Percentiles rank a stretch among this genome's conserved stretches.
phyloP scores from a whole-genome alignment of 768 basidiomycete genomes.

The Tephrocybe sp. region DNA sequence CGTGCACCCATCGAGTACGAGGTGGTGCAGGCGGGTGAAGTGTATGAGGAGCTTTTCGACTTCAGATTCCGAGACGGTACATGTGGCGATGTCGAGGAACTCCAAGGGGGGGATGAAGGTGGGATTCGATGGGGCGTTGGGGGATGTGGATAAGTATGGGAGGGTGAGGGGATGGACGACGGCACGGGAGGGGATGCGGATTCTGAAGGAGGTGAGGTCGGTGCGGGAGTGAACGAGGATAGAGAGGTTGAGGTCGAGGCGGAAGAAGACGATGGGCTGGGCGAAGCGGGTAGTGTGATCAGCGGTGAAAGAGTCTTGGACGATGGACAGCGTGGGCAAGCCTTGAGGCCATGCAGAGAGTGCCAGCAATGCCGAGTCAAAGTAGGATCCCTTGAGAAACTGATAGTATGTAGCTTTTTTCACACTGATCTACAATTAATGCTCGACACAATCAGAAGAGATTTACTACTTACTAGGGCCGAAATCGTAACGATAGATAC shows the following conservation, averaged over 20 bases:
- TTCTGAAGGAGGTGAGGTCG: slow-evolving; percentile 52
- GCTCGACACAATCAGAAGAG: not conserved
- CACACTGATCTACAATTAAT: slow-evolving; percentile 38
- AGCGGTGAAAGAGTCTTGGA: slow-evolving; percentile 60
- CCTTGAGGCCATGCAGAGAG: slow-evolving; percentile 60
- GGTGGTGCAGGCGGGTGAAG: slow-evolving; percentile 51
- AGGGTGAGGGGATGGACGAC: slow-evolving; percentile 39
- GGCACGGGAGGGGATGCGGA: slow-evolving; percentile 72
- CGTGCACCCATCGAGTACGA: slow-evolving; percentile 70
- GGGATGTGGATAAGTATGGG: not conserved
- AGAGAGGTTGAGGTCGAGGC: slow-evolving; percentile 49
- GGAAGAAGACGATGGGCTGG: slow-evolving; percentile 87
- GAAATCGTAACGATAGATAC: slow-evolving; percentile 67
- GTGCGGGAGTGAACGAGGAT: slow-evolving; percentile 49
- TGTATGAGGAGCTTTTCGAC: slow-evolving; percentile 51
- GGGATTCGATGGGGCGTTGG: slow-evolving; percentile 12
- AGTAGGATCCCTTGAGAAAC: slow-evolving; percentile 86
- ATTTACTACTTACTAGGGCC: slow-evolving; percentile 68
- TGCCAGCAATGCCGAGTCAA: slow-evolving; percentile 65
- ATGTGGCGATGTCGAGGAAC: slow-evolving; percentile 77
- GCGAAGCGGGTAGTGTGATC: slow-evolving; percentile 49
- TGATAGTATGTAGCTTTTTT: slow-evolving; percentile 77
- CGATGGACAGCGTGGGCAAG: slow-evolving; percentile 52
- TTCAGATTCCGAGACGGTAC: slow-evolving; percentile 49
- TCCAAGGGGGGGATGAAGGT: slow-evolving; percentile 45